Evolutionary conservation across 331 rosid species (phyloP), one percentile per base, ranked within the genome.

Genomic region (Rhamnella rubrinervis): DNA sequence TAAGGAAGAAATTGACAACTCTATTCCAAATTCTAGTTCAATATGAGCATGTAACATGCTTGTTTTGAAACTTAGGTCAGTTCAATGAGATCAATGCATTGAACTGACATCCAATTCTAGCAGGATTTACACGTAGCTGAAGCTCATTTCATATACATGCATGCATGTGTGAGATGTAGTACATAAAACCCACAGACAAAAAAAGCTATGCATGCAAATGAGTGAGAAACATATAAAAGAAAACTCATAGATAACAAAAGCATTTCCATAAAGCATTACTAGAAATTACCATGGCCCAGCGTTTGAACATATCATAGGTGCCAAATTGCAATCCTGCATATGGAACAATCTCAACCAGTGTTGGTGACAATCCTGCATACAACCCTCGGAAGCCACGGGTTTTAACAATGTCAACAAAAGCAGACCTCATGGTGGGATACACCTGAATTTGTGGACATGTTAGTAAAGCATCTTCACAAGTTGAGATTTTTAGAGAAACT

Each of bases 321-420:
- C 98, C 97, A 72, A 93, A 93, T 70, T 93, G 98, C 71, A 93
- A 79, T 8, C 98, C 98, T 2, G 98, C 98, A 65, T 91, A 93
- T 20, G 96, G 97, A 81, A 93, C 71, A 81, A 93, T 93, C 91
- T 93, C 97, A 71, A 91, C 96, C 79, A 93, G 81, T 28, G 96
- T 91, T 50, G 97, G 98, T 2, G 91, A 84, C 69, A 93, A 72
- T 78, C 97, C 97, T 63, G 97, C 83, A 61, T 93, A 93, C 73
- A 93, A 55, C 56, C 98, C 97, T 75, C 66, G 88, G 72, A 85
- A 73, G 18, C 97, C 98, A 41, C 91, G 92, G 35, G 83, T 60
- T 61, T 38, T 79, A 59, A 80, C 16, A 61, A 93, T 91, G 67
- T 91, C 97, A n/a, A 80, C 7, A 20, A 81, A 81, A 19, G 98